These are phyloP conservation scores for Globisporangium apiculatum DNA, from an alignment of 352 stramenopile species.

Conservation along the genomic window DNA sequence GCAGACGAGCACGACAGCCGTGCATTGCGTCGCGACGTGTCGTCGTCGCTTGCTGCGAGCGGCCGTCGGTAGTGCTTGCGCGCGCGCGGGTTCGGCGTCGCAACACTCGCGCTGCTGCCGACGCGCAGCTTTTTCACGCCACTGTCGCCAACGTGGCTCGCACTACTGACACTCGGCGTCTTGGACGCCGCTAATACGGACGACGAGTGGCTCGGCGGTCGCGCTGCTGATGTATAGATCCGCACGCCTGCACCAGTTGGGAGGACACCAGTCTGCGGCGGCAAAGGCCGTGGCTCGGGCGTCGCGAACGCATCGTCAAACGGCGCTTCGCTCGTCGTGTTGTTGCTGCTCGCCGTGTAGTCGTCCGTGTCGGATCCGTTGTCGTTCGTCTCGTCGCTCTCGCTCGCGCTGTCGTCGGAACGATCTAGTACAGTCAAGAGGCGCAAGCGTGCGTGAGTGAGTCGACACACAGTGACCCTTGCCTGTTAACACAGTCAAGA, in stretches of 20 bases:
- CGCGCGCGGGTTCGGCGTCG: conserved; percentile 24
- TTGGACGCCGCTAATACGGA: conserved; percentile 15
- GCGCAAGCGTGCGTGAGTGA: not conserved
- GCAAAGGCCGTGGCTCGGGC: conserved; percentile 18
- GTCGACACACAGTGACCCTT: not conserved
- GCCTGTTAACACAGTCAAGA: too few species aligned
- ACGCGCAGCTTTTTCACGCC: conserved; percentile 53
- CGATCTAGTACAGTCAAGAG: not conserved
- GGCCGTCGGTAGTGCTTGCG: conserved; percentile 45
- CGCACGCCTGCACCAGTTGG: not conserved
- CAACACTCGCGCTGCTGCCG: conserved; percentile 17
- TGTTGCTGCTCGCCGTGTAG: conserved; percentile 17
- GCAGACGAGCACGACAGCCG: conserved; percentile 58
- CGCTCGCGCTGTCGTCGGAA: conserved; percentile 9
- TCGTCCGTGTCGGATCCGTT: conserved; percentile 10
- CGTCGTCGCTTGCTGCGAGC: conserved; percentile 49
- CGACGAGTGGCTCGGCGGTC: conserved; percentile 11
- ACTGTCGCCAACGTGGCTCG: conserved; percentile 10
- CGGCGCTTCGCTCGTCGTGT: conserved; percentile 17
- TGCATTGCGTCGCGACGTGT: conserved; percentile 37
- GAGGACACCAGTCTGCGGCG: conserved; percentile 12
- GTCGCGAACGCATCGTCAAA: conserved; percentile 23
- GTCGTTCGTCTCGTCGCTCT: conserved; percentile 2
- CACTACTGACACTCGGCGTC: conserved; percentile 22
- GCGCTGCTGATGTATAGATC: not conserved